Conservation (phyloP, 768 basidiomycete species). For the Sporobolomyces phaffii region DNA sequence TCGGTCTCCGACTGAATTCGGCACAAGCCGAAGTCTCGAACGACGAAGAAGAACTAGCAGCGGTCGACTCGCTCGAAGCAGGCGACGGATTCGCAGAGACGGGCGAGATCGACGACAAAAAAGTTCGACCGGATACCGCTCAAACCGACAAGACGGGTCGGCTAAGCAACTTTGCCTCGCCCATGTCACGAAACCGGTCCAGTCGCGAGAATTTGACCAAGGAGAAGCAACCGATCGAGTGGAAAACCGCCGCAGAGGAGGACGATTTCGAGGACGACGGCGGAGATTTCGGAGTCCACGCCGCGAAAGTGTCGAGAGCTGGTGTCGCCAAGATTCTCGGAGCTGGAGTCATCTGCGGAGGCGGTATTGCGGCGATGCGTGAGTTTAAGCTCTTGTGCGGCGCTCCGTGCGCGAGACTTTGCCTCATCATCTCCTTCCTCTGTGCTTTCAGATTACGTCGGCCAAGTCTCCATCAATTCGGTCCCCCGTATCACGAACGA, state of each 20-base stretch:
- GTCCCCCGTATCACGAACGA: conserved; percentile 26
- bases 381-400: not conserved
- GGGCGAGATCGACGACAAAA: not conserved
- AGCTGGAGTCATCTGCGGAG: conserved; percentile 30
- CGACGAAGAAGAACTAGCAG: not conserved
- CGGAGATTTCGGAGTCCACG: conserved; percentile 29
- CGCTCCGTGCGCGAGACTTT: not conserved
- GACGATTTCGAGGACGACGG: conserved; percentile 10
- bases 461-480: conserved; percentile 29
- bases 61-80: not conserved
- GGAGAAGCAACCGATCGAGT: not conserved
- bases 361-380: conserved; percentile 37
- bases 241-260: conserved; percentile 6
- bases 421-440: not conserved
- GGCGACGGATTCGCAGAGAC: not conserved
- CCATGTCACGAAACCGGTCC: not conserved
- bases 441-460: conserved; percentile 29
- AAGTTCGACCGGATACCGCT: not conserved
- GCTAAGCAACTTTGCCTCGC: not conserved
- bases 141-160: not conserved
- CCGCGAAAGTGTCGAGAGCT: conserved; percentile 8
- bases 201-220: too few species aligned
- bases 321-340: conserved; percentile 27
- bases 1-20: conserved; percentile 29
- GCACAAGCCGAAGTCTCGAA: not conserved